phyloP scores from a whole-genome alignment of 106 monocot species.

The Dendrobium officinale region DNA sequence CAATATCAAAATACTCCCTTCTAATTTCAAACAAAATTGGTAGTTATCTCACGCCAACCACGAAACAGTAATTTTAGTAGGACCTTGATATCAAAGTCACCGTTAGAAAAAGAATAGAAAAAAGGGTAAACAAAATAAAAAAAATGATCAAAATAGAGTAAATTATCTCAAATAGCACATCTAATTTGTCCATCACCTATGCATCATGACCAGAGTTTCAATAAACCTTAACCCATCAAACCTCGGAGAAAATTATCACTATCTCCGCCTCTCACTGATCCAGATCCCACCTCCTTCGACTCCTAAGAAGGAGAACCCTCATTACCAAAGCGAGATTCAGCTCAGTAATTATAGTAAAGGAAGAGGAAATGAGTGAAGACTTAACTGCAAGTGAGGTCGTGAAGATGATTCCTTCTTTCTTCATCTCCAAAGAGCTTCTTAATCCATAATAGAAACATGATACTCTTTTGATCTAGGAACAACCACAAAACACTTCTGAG shows the following conservation, averaged over 20 bases:
- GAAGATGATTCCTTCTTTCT: conserved; percentile 22
- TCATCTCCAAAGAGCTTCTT: background rate
- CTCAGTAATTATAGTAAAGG: background rate
- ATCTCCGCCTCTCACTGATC: conserved; percentile 9
- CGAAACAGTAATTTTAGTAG: no score
- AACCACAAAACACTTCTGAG: background rate
- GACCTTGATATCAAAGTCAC: no score
- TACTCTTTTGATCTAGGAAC: no score
- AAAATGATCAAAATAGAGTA: no score
- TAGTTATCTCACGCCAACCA: no score
- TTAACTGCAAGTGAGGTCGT: conserved; percentile 14
- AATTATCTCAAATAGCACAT: no score
- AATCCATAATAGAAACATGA: background rate
- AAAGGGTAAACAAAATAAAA: no score
- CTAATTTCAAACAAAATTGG: no score
- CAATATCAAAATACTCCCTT: no score
- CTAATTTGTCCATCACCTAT: conserved; percentile 7
- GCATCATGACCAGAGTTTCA: conserved; percentile 39
- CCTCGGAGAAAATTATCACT: conserved; percentile 25
- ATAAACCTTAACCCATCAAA: conserved; percentile 37
- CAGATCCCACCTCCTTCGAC: conserved; percentile 5
- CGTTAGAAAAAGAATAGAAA: no score
- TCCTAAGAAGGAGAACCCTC: background rate
- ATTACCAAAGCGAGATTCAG: background rate
- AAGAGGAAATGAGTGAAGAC: background rate